Conservation (phyloP, 2,329 filamentous ascomycete genomes). For the Pseudocercospora eumusae region DNA sequence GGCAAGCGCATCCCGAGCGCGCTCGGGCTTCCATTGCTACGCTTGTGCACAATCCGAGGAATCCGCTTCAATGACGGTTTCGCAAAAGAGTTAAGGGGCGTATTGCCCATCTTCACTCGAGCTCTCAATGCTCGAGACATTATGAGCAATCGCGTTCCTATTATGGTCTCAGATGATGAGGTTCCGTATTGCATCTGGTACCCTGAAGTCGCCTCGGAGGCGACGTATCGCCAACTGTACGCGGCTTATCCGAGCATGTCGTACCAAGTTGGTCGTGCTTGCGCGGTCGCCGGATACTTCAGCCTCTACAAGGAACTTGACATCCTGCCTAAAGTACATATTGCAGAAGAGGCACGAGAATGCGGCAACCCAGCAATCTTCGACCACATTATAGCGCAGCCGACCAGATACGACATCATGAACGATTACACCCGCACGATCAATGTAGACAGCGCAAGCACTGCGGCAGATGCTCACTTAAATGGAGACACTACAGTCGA, state of each 20-base stretch:
- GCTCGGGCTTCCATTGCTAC: constrained; percentile 8
- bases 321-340: constrained; percentile 44
- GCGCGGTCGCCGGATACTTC: constrained; percentile 45
- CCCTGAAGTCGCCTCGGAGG: constrained; percentile 42
- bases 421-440: constrained; percentile 42
- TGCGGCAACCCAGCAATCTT: constrained; percentile 23
- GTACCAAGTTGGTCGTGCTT: constrained; percentile 46
- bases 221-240: constrained; percentile 43
- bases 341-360: constrained; percentile 48
- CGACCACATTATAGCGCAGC: constrained; percentile 35
- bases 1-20: constrained; percentile 10
- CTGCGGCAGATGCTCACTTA: constrained; percentile 25
- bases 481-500: constrained; percentile 44
- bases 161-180: constrained; percentile 31
- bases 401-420: constrained; percentile 36
- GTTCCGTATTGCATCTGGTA: constrained; percentile 49
- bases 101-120: constrained; percentile 24
- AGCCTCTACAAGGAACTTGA: constrained; percentile 43
- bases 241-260: constrained; percentile 34
- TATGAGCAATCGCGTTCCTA: constrained; percentile 43
- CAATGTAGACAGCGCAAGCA: constrained; percentile 17
- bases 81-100: constrained; percentile 17
- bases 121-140: constrained; percentile 42
- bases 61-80: constrained; percentile 28
- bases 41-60: constrained; percentile 19